These are phyloP conservation scores for Malus hybrid DNA, from an alignment of 331 rosid genomes.

Conservation along the genomic window DNA sequence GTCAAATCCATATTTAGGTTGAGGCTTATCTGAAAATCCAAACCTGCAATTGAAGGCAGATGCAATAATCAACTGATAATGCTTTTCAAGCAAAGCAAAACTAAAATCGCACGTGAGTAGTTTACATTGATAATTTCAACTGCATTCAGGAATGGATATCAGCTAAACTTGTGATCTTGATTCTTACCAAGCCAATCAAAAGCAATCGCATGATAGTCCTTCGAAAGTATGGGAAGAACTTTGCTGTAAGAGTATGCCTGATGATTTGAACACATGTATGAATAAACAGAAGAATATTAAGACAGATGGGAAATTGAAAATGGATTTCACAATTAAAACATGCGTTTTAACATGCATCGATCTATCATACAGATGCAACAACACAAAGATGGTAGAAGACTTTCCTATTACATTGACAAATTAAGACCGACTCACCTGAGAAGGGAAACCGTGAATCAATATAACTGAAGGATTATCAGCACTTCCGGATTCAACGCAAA, in stretches of 20 bases:
- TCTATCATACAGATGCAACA: background rate
- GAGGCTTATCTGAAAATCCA: conserved; percentile 92
- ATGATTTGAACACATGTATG: background rate
- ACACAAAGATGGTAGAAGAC: background rate
- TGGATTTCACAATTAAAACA: background rate
- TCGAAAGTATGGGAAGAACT: conserved; percentile 69
- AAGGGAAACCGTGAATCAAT: conserved; percentile 85
- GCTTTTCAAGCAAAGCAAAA: background rate
- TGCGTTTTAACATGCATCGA: background rate
- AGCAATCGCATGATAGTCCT: conserved; percentile 49
- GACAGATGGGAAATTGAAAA: background rate
- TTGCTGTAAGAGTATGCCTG: conserved; percentile 89
- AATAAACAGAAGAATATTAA: background rate
- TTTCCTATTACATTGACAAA: background rate
- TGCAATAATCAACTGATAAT: too few relatives aligned
- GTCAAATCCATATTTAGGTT: conserved; percentile 87
- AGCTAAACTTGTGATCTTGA: conserved; percentile 5
- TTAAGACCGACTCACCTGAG: conserved; percentile 50
- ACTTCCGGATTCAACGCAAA: conserved; percentile 77
- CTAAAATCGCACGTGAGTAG: background rate
- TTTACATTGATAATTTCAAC: background rate
- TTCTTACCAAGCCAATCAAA: conserved; percentile 84
- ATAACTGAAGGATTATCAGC: conserved; percentile 67
- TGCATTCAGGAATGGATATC: background rate
- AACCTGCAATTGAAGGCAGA: conserved; percentile 40